A percentile compares a stretch with the other conserved stretches of the same genome.
phyloP scores from a whole-genome alignment of 495 filamentous ascomycete genomes.

The Lophiotrema nucula region DNA sequence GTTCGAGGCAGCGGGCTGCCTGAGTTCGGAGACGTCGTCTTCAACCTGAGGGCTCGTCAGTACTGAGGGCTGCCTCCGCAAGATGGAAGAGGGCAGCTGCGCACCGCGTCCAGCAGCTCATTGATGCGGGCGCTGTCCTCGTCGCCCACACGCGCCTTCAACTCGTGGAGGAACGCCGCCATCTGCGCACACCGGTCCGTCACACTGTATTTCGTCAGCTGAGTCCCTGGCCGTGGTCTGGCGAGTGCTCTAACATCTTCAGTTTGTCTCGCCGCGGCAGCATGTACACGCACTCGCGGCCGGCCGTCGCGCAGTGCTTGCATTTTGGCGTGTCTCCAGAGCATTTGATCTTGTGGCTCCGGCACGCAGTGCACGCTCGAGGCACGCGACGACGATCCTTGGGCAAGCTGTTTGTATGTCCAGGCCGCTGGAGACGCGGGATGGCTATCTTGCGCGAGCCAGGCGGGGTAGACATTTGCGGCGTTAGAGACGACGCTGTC shows the following conservation, averaged over 20 bases:
- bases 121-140: conserved; percentile 9
- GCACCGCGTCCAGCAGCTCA: conserved; percentile 15
- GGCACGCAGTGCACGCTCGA: conserved; percentile 19
- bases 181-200: conserved; percentile 18
- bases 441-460: conserved; percentile 15
- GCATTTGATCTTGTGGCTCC: conserved; percentile 26
- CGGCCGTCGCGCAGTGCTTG: conserved; percentile 14
- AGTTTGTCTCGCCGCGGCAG: conserved; percentile 17
- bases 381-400: conserved; percentile 12
- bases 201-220: conserved; percentile 12
- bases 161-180: not conserved
- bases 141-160: not conserved
- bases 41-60: conserved; percentile 2
- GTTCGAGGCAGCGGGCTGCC: not conserved
- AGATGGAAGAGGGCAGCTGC: not conserved
- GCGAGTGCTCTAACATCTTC: conserved; percentile 9
- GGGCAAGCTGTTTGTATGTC: not conserved
- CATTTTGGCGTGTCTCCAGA: conserved; percentile 19
- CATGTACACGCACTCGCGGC: conserved; percentile 21
- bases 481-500: too few relatives aligned
- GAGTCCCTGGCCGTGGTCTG: not conserved
- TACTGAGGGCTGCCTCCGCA: not conserved
- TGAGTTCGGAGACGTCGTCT: conserved; percentile 10
- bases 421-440: conserved; percentile 13
- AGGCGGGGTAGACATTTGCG: too few relatives aligned